Percentiles rank a stretch among this genome's conserved stretches.
Evolutionary conservation across 1,284 basidiomycete genomes (phyloP).

Genomic region (Sanghuangporus baumii): DNA sequence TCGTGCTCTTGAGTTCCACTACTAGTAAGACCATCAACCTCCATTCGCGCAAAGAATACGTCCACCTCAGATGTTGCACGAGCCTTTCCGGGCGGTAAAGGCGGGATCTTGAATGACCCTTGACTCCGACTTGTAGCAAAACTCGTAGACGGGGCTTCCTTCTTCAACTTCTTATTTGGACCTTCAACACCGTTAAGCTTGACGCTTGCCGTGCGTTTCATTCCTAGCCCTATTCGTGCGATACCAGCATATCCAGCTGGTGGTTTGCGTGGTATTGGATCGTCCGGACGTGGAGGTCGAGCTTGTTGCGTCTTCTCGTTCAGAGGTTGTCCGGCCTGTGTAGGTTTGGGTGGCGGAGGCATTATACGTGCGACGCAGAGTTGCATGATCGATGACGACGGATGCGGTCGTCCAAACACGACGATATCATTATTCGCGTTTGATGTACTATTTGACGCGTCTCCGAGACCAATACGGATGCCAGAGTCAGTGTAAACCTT

Average conservation of each 20-base stretch:
- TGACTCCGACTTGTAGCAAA: constrained; percentile 19
- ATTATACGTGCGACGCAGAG: constrained; percentile 56
- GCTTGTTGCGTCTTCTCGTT: constrained; percentile 21
- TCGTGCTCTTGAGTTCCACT: constrained; percentile 25
- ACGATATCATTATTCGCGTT: constrained; percentile 57
- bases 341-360: constrained; percentile 32
- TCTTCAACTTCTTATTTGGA: constrained; percentile 16
- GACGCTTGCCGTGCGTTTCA: constrained; percentile 16
- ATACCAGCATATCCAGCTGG: constrained; percentile 32
- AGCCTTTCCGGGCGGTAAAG: constrained; percentile 25
- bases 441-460: constrained; percentile 38
- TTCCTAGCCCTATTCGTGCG: constrained; percentile 26
- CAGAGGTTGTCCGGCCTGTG: constrained; percentile 20
- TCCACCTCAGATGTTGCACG: constrained; percentile 32
- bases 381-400: constrained; percentile 30
- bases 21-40: background rate
- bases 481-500: constrained; percentile 40
- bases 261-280: constrained; percentile 66
- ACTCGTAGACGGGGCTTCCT: constrained; percentile 22
- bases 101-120: constrained; percentile 35
- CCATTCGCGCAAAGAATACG: constrained; percentile 40
- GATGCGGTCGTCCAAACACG: constrained; percentile 50
- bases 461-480: constrained; percentile 63
- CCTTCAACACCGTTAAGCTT: constrained; percentile 10
- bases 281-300: constrained; percentile 64